Conservation (phyloP, 2,329 filamentous ascomycete species). For the Sporothrix pseudoabietina region DNA sequence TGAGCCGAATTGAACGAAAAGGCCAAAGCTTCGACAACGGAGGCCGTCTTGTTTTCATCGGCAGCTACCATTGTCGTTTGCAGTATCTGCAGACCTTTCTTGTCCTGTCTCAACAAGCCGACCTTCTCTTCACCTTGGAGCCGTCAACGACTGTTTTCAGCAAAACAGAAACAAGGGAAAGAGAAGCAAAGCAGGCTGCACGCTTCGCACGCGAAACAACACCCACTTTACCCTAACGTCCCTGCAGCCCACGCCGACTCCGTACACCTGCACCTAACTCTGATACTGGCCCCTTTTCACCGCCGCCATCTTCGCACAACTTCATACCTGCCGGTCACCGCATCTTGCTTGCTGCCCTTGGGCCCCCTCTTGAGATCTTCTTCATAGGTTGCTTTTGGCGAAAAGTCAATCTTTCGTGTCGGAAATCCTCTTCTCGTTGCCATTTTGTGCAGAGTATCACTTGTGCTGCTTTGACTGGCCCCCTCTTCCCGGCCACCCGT, state of each 20-base stretch:
- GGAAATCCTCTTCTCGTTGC: background rate
- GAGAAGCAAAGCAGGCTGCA: background rate
- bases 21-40: slow-evolving; percentile 13
- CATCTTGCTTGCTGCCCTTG: slow-evolving; percentile 23
- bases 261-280: slow-evolving; percentile 9
- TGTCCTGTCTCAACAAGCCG: background rate
- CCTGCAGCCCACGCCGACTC: background rate
- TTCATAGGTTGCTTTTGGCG: background rate
- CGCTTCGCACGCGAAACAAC: background rate
- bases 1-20: slow-evolving; percentile 11
- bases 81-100: background rate
- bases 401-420: background rate
- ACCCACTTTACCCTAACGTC: background rate
- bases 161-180: background rate
- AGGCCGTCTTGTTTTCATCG: slow-evolving; percentile 16
- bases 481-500: slow-evolving; percentile 9
- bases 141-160: background rate
- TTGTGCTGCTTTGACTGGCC: background rate
- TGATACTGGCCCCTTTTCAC: slow-evolving; percentile 24
- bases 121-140: background rate
- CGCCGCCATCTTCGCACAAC: slow-evolving; percentile 25
- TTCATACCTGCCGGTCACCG: slow-evolving; percentile 27
- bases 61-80: slow-evolving; percentile 1
- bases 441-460: slow-evolving; percentile 8
- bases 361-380: background rate